These are phyloP conservation scores for Colletotrichum sp. DNA, from an alignment of 2,329 filamentous ascomycete genomes.

Conservation along the genomic window DNA sequence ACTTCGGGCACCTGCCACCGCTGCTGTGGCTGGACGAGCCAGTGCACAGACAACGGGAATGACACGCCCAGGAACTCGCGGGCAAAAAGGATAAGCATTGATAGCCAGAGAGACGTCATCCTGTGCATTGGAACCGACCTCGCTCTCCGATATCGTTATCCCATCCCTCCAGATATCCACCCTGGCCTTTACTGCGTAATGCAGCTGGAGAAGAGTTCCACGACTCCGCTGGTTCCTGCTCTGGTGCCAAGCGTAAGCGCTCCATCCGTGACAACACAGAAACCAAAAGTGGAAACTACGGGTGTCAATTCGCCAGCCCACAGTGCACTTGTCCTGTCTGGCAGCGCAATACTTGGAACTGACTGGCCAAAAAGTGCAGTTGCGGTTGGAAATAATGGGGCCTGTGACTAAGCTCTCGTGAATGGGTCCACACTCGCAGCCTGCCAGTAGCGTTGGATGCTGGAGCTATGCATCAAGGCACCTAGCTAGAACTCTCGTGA, in stretches of 20 bases:
- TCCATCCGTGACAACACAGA: slow-evolving; percentile 6
- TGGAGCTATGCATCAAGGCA: background rate
- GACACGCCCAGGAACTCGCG: background rate
- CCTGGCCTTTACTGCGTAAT: background rate
- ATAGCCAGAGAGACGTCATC: background rate
- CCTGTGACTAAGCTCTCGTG: background rate
- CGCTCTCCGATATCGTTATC: slow-evolving; percentile 14
- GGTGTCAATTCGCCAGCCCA: background rate
- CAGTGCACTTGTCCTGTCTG: background rate
- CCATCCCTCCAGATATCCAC: background rate
- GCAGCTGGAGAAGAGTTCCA: slow-evolving; percentile 8
- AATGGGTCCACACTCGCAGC: background rate
- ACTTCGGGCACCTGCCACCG: background rate
- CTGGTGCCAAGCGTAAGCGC: background rate
- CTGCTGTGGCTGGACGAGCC: background rate
- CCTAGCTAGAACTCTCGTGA: background rate
- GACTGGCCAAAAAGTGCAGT: background rate
- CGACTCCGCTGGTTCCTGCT: background rate
- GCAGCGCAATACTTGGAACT: background rate
- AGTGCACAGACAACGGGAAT: slow-evolving; percentile 6
- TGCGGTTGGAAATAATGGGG: background rate
- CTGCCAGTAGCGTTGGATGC: background rate
- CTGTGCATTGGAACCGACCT: background rate
- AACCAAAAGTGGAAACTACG: slow-evolving; percentile 1
- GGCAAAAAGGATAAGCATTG: background rate